Conservation (phyloP, 2,329 filamentous ascomycete species). For the Cladosporium colombiae region DNA sequence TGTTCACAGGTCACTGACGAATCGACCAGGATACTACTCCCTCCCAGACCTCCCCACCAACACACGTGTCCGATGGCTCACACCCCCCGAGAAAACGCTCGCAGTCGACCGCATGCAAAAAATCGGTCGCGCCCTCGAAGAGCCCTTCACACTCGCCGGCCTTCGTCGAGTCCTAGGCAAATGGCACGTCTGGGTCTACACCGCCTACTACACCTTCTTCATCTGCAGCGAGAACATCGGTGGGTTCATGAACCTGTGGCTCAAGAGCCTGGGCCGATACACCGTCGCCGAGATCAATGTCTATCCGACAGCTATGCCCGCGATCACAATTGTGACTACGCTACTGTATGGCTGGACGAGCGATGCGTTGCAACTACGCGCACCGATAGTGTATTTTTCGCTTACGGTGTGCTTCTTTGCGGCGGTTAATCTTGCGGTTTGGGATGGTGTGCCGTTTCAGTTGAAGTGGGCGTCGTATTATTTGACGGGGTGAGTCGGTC, state of each 20-base stretch:
- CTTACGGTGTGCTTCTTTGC: not conserved
- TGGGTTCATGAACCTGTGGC: constrained; percentile 1
- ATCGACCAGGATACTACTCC: constrained; percentile 3
- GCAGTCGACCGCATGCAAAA: constrained; percentile 3
- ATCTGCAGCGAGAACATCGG: constrained; percentile 8
- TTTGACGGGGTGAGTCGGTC: not conserved
- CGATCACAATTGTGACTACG: constrained; percentile 1
- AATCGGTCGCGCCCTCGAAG: constrained; percentile 5
- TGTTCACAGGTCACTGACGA: not conserved
- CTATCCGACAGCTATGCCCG: not conserved
- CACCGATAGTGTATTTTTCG: not conserved
- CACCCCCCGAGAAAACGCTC: not conserved
- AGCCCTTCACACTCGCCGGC: not conserved
- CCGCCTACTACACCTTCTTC: constrained; percentile 11
- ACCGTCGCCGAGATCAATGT: constrained; percentile 1
- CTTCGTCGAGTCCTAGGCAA: not conserved
- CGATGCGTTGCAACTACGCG: not conserved
- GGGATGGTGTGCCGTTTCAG: not conserved
- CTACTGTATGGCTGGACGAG: constrained; percentile 1
- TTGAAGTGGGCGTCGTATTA: constrained; percentile 1
- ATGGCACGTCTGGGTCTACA: constrained; percentile 8
- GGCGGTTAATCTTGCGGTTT: not conserved
- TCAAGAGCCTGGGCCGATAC: not conserved
- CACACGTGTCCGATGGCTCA: constrained; percentile 3
- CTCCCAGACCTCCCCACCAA: not conserved